Evolutionary conservation across 768 basidiomycete species (phyloP).

Genomic region (Dendrothele bispora): DNA sequence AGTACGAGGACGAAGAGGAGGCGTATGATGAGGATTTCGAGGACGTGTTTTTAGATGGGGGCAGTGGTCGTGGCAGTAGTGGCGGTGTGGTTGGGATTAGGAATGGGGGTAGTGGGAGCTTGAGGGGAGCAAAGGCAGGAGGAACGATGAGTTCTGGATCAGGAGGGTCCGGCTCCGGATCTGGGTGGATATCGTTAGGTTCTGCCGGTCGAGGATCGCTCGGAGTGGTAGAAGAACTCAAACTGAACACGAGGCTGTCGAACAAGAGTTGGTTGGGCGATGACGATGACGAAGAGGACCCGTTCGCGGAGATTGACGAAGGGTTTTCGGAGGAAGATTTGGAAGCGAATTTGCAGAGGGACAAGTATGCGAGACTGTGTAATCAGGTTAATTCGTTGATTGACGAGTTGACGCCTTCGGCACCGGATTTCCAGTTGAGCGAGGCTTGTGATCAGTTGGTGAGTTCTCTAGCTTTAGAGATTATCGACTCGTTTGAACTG

Average conservation of each 20-base stretch:
- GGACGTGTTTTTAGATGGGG: too few relatives aligned
- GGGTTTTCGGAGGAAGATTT: conserved; percentile 90
- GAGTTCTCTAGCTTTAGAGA: conserved; percentile 20
- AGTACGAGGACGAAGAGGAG: conserved; percentile 43
- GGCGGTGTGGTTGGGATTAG: conserved; percentile 84
- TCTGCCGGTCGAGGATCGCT: too few relatives aligned
- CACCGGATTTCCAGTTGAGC: conserved; percentile 79
- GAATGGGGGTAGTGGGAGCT: conserved; percentile 60
- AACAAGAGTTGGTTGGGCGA: conserved; percentile 73
- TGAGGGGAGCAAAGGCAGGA: neutral
- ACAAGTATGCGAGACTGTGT: conserved; percentile 88
- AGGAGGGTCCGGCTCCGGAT: neutral
- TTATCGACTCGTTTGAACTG: neutral
- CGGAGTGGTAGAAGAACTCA: conserved; percentile 62
- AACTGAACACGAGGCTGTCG: conserved; percentile 83
- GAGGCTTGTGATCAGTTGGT: conserved; percentile 90
- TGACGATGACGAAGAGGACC: conserved; percentile 87
- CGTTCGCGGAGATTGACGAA: conserved; percentile 98
- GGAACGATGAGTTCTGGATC: neutral
- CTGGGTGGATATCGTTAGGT: too few relatives aligned
- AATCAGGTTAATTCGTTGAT: conserved; percentile 81
- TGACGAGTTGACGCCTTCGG: conserved; percentile 79
- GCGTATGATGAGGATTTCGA: conserved; percentile 84
- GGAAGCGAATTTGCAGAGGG: conserved; percentile 88
- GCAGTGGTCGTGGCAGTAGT: too few relatives aligned